Percentiles rank a stretch among this genome's conserved stretches.
Conservation (phyloP, 495 filamentous ascomycete species). For the Cryomyces antarcticus region DNA sequence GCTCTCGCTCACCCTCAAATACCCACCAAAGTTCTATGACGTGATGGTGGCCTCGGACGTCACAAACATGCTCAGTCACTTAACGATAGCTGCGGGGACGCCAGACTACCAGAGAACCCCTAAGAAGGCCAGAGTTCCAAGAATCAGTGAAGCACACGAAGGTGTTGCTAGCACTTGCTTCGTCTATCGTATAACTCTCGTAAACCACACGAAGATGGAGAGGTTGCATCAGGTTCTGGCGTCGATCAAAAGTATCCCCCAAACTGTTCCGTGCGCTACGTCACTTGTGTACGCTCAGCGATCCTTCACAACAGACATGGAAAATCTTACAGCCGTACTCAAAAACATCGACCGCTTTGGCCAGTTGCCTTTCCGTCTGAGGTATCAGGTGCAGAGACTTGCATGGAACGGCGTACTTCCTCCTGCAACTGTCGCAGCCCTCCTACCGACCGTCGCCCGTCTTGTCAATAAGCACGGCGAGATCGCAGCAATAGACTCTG, state of each 20-base stretch:
- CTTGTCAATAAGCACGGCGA: slow-evolving; percentile 5
- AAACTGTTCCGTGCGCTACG: slow-evolving; percentile 5
- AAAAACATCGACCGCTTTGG: slow-evolving; percentile 1
- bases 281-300: background rate
- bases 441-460: slow-evolving; percentile 18
- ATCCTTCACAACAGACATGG: background rate
- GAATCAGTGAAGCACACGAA: slow-evolving; percentile 7
- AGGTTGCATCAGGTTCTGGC: slow-evolving; percentile 1
- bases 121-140: slow-evolving; percentile 5
- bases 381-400: slow-evolving; percentile 32
- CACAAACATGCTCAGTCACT: background rate
- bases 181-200: slow-evolving; percentile 11
- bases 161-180: slow-evolving; percentile 9
- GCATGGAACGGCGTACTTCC: slow-evolving; percentile 30
- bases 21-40: slow-evolving; percentile 9
- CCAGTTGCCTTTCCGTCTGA: slow-evolving; percentile 18
- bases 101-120: background rate
- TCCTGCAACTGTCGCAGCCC: slow-evolving; percentile 19
- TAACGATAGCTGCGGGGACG: background rate
- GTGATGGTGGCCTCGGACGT: background rate
- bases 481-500: slow-evolving; percentile 22
- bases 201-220: background rate
- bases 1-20: slow-evolving; percentile 4
- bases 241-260: slow-evolving; percentile 8
- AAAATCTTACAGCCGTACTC: slow-evolving; percentile 10